Conservation (phyloP, 192 early-diverging fungal species). For the Podochytrium sp. region DNA sequence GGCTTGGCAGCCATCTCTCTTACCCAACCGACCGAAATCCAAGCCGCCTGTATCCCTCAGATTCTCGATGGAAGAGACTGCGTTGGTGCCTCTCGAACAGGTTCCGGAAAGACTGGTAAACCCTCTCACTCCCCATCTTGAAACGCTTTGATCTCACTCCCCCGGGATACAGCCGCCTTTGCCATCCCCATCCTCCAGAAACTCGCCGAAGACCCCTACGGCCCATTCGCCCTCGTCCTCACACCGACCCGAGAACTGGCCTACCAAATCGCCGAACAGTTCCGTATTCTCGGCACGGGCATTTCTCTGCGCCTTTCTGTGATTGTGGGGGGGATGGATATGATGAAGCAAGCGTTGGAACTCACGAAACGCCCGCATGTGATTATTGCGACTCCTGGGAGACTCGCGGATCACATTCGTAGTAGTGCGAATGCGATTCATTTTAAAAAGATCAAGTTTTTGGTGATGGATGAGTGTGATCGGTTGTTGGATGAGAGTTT, state of each 20-base stretch:
- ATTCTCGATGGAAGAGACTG: constrained; percentile 59
- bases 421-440: constrained; percentile 74
- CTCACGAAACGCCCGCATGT: constrained; percentile 85
- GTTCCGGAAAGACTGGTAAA: constrained; percentile 85
- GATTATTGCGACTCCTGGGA: constrained; percentile 93
- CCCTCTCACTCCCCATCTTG: too few relatives aligned
- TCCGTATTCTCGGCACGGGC: constrained; percentile 85
- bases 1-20: constrained; percentile 84
- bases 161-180: constrained; percentile 72
- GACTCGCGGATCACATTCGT: constrained; percentile 91
- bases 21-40: constrained; percentile 87
- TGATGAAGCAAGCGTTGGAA: constrained; percentile 86
- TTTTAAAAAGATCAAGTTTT: constrained; percentile 74
- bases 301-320: constrained; percentile 84
- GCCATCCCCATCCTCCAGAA: constrained; percentile 95
- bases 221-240: constrained; percentile 89
- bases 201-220: constrained; percentile 94
- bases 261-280: constrained; percentile 98
- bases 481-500: constrained; percentile 77
- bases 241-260: constrained; percentile 78
- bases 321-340: constrained; percentile 88
- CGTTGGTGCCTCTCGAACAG: constrained; percentile 93
- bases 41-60: constrained; percentile 80
- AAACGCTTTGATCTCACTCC: not conserved
- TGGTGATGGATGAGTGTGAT: constrained; percentile 75